These are phyloP conservation scores for Sordaria brevicollis DNA, from an alignment of 495 filamentous ascomycete genomes.

Conservation along the genomic window DNA sequence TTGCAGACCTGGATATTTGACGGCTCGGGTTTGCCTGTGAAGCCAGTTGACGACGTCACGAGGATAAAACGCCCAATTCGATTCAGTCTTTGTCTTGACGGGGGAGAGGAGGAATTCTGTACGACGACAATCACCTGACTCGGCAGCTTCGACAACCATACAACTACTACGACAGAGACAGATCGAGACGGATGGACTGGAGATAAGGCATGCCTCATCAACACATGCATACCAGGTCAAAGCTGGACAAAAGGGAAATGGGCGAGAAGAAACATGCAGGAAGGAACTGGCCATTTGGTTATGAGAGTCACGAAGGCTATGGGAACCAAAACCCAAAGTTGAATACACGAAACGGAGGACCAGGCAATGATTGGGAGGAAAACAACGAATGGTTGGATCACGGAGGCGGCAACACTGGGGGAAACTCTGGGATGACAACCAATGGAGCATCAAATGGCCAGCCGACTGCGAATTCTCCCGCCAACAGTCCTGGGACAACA, in stretches of 20 bases:
- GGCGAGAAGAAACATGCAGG: not conserved
- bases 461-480: not conserved
- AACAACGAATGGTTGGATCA: not conserved
- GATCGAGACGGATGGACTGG: not conserved
- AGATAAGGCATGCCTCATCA: not conserved
- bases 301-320: not conserved
- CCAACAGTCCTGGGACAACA: not conserved
- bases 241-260: not conserved
- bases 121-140: not conserved
- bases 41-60: not conserved
- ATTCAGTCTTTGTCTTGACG: not conserved
- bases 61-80: not conserved
- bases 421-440: not conserved
- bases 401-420: not conserved
- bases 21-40: not conserved
- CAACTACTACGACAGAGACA: not conserved
- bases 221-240: not conserved
- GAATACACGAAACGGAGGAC: not conserved
- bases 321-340: not conserved
- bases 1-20: not conserved
- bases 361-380: not conserved
- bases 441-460: not conserved
- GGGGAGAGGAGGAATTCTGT: not conserved
- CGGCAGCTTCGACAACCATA: not conserved
- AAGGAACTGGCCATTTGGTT: not conserved